A percentile compares a stretch with the other conserved stretches of the same genome.
Conservation (phyloP, 1,284 basidiomycete genomes). For the Hymenochaete sp. region DNA sequence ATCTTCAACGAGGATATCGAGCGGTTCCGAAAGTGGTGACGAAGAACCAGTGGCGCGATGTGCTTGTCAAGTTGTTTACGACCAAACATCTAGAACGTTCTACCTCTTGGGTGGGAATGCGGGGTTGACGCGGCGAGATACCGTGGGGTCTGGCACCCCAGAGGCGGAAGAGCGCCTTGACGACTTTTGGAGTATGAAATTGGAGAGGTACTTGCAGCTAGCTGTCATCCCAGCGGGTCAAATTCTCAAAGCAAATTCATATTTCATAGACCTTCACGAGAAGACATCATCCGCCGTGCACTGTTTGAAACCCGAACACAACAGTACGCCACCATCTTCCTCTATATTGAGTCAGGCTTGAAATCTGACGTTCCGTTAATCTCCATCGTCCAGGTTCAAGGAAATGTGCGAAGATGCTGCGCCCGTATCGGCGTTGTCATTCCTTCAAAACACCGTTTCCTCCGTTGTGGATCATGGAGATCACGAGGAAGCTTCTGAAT, state of each 20-base stretch:
- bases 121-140: constrained; percentile 26
- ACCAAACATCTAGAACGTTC: constrained; percentile 42
- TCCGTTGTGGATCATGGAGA: constrained; percentile 62
- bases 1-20: too few relatives aligned
- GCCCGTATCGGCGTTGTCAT: constrained; percentile 58
- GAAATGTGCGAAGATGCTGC: constrained; percentile 65
- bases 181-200: constrained; percentile 68
- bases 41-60: constrained; percentile 47
- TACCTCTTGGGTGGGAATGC: constrained; percentile 71
- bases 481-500: constrained; percentile 49
- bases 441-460: constrained; percentile 61
- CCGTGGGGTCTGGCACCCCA: constrained; percentile 10
- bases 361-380: neutral
- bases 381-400: constrained; percentile 46
- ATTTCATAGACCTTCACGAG: constrained; percentile 41
- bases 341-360: neutral
- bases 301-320: constrained; percentile 57
- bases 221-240: neutral
- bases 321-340: constrained; percentile 35
- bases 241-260: neutral
- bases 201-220: constrained; percentile 40
- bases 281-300: constrained; percentile 52
- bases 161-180: constrained; percentile 45
- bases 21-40: too few relatives aligned
- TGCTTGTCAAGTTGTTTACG: constrained; percentile 71